Percentiles rank a stretch among this genome's conserved stretches.
Conservation (phyloP, 257 asterid genomes). For the Paraleonurus japonicus region DNA sequence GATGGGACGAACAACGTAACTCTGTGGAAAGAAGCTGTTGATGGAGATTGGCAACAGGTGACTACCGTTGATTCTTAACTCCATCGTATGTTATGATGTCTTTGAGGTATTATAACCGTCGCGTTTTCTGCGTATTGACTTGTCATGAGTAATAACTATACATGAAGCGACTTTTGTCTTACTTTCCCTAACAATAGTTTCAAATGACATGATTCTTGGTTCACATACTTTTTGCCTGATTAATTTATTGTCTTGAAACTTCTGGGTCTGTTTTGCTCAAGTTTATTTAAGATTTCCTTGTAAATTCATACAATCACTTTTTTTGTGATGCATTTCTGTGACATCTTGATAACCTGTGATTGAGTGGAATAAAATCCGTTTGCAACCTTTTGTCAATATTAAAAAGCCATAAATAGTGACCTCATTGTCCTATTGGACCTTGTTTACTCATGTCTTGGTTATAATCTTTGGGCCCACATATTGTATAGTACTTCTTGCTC, state of each 20-base stretch:
- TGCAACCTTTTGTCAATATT: neutral
- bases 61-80: constrained; percentile 46
- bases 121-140: constrained; percentile 12
- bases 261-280: neutral
- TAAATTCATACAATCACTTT: neutral
- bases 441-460: too few relatives aligned
- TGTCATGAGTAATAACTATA: too few relatives aligned
- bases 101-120: neutral
- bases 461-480: too few relatives aligned
- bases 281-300: too few relatives aligned
- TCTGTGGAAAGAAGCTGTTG: constrained; percentile 68
- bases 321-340: neutral
- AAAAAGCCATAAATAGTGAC: neutral
- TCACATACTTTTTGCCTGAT: neutral
- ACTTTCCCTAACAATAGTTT: neutral
- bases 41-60: constrained; percentile 69
- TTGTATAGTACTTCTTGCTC: too few relatives aligned
- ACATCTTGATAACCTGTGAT: neutral
- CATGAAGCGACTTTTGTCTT: constrained; percentile 1
- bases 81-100: neutral
- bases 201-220: constrained; percentile 7
- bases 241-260: neutral
- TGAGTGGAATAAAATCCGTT: neutral
- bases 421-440: too few relatives aligned
- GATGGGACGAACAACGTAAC: constrained; percentile 57